Conservation (phyloP, 805 yeast genomes). For the Teunomyces cretensis region DNA sequence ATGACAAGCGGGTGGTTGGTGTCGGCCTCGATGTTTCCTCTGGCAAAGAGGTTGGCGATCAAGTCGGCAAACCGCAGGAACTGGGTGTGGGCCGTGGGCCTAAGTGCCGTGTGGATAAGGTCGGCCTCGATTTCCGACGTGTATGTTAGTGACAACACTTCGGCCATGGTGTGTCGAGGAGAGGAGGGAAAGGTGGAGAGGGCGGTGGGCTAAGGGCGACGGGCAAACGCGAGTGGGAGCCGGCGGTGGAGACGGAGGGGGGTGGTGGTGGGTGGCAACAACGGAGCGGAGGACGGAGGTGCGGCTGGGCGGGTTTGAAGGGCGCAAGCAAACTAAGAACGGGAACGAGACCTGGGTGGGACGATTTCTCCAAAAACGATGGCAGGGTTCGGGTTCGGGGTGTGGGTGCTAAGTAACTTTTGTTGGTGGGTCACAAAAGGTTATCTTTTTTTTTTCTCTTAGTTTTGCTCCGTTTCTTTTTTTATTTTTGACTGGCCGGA, state of each 20-base stretch:
- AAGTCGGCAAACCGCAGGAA: conserved; percentile 14
- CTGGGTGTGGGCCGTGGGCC: not conserved
- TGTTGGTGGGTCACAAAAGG: not conserved
- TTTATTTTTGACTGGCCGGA: not conserved
- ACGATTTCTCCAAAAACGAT: too few relatives aligned
- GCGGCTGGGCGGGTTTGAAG: too few relatives aligned
- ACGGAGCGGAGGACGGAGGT: too few relatives aligned
- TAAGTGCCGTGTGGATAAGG: not conserved
- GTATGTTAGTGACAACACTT: conserved; percentile 11
- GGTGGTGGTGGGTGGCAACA: not conserved
- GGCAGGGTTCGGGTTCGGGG: not conserved
- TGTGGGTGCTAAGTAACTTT: not conserved
- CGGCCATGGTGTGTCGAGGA: conserved; percentile 20
- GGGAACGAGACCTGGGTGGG: too few relatives aligned
- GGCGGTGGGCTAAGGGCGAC: too few relatives aligned
- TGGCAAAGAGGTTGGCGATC: conserved; percentile 25
- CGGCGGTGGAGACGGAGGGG: not conserved
- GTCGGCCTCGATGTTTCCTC: conserved; percentile 36
- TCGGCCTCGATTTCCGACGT: not conserved
- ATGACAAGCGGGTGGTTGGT: conserved; percentile 32
- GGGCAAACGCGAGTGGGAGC: too few relatives aligned
- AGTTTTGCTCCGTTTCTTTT: not conserved
- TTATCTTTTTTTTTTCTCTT: conserved; percentile 1
- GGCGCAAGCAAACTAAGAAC: too few relatives aligned
- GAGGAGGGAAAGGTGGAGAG: not conserved